Conservation (phyloP, 1,284 basidiomycete genomes). For the Heliocybe sulcata region DNA sequence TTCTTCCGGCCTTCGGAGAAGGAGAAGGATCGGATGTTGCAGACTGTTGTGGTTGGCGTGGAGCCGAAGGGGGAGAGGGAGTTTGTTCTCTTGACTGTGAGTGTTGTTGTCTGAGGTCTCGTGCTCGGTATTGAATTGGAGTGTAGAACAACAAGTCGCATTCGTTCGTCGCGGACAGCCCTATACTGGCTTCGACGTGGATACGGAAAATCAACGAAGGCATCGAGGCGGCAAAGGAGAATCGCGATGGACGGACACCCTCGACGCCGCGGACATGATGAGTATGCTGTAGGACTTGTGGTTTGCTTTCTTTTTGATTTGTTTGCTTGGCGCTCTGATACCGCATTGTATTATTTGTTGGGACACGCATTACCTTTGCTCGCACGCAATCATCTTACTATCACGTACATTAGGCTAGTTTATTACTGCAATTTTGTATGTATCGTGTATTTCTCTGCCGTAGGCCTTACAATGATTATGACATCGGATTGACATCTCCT, state of each 20-base stretch:
- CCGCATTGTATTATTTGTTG: not conserved
- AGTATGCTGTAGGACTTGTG: not conserved
- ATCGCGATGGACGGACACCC: not conserved
- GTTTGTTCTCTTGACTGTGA: slow-evolving; percentile 57
- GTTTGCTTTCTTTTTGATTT: not conserved
- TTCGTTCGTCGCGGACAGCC: slow-evolving; percentile 38
- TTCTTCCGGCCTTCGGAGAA: slow-evolving; percentile 8
- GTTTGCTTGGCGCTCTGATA: not conserved
- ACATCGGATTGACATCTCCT: not conserved
- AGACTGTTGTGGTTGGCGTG: slow-evolving; percentile 35
- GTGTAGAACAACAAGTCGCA: slow-evolving; percentile 45
- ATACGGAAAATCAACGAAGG: slow-evolving; percentile 42
- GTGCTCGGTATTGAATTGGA: slow-evolving; percentile 1
- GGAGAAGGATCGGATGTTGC: slow-evolving; percentile 21
- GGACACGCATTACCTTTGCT: not conserved
- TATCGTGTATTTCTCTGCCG: not conserved
- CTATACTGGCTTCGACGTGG: slow-evolving; percentile 36
- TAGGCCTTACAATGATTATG: not conserved
- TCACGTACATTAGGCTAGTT: not conserved
- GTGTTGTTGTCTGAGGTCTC: slow-evolving; percentile 14
- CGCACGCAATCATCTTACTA: not conserved
- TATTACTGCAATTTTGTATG: not conserved
- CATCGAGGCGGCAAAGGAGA: slow-evolving; percentile 10
- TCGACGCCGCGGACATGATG: not conserved
- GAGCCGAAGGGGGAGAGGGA: slow-evolving; percentile 49